Evolutionary conservation across 768 basidiomycete species (phyloP).

Genomic region (Xerocomus potaroensis): DNA sequence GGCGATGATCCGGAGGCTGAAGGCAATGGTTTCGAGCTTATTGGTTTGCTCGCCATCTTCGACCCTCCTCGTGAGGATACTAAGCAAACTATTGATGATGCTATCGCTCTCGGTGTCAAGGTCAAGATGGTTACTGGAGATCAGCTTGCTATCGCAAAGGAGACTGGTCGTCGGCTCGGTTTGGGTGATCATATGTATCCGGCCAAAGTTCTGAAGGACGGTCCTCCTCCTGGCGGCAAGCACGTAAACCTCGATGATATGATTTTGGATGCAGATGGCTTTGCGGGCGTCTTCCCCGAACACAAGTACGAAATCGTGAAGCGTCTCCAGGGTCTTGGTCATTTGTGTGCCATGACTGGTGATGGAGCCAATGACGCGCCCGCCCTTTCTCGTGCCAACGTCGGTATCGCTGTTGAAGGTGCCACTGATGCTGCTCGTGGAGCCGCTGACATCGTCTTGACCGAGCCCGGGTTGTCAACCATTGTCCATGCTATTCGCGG

Average conservation of each 20-base stretch:
- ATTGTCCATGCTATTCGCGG: slow-evolving; percentile 99
- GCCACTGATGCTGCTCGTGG: slow-evolving; percentile 98
- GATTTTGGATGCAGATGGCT: slow-evolving; percentile 99
- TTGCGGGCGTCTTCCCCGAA: slow-evolving; percentile 98
- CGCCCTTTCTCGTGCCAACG: slow-evolving; percentile 95
- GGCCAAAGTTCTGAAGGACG: slow-evolving; percentile 97
- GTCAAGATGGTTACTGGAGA: slow-evolving; percentile 99
- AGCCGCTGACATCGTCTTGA: slow-evolving; percentile 96
- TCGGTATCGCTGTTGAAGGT: slow-evolving; percentile 99
- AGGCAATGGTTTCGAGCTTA: slow-evolving; percentile 96
- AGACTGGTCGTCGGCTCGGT: slow-evolving; percentile 96
- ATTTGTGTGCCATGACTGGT: slow-evolving; percentile 98
- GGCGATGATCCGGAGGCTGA: slow-evolving; percentile 78
- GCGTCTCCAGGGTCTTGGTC: slow-evolving; percentile 93
- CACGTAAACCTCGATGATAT: slow-evolving; percentile 88
- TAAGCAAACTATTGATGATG: slow-evolving; percentile 98
- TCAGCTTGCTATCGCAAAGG: slow-evolving; percentile 99
- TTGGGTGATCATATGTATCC: slow-evolving; percentile 99
- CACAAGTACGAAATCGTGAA: slow-evolving; percentile 99
- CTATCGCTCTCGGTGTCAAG: slow-evolving; percentile 89
- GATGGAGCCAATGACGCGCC: slow-evolving; percentile 99
- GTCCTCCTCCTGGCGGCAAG: slow-evolving; percentile 82
- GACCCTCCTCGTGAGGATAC: slow-evolving; percentile 98
- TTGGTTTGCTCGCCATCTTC: slow-evolving; percentile 96
- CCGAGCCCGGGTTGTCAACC: slow-evolving; percentile 97